A percentile compares a stretch with the other conserved stretches of the same genome.
These are phyloP conservation scores for Alternaria conjuncta DNA, from an alignment of 2,329 filamentous ascomycete genomes.

Conservation along the genomic window DNA sequence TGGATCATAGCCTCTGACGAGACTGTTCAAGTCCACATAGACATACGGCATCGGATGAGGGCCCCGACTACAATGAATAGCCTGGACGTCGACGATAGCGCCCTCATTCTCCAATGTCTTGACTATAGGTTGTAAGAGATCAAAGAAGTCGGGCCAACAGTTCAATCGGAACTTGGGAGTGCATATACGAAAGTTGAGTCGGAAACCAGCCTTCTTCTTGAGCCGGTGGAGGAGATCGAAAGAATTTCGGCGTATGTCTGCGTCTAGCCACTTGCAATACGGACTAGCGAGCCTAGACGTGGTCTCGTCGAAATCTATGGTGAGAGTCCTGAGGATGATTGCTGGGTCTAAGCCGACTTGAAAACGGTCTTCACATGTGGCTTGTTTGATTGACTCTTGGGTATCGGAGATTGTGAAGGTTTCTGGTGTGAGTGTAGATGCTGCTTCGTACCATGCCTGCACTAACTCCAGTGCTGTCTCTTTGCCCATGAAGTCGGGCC, in stretches of 20 bases:
- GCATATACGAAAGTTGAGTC: background rate
- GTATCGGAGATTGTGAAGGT: background rate
- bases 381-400: background rate
- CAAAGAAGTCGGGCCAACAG: background rate
- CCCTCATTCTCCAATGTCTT: rapidly evolving
- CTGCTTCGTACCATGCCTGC: background rate
- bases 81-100: background rate
- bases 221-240: background rate
- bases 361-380: background rate
- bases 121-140: background rate
- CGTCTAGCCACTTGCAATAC: background rate
- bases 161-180: background rate
- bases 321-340: background rate
- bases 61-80: background rate
- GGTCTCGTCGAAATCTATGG: background rate
- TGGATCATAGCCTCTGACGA: background rate
- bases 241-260: background rate
- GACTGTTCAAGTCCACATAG: background rate
- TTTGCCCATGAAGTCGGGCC: background rate
- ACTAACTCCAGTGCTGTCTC: background rate
- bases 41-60: rapidly evolving
- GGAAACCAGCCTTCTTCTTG: background rate
- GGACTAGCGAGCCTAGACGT: background rate
- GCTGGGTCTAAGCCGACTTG: background rate
- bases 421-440: background rate